Evolutionary conservation across 1,284 basidiomycete species (phyloP).

Genomic region (Amylostereum chailletii): DNA sequence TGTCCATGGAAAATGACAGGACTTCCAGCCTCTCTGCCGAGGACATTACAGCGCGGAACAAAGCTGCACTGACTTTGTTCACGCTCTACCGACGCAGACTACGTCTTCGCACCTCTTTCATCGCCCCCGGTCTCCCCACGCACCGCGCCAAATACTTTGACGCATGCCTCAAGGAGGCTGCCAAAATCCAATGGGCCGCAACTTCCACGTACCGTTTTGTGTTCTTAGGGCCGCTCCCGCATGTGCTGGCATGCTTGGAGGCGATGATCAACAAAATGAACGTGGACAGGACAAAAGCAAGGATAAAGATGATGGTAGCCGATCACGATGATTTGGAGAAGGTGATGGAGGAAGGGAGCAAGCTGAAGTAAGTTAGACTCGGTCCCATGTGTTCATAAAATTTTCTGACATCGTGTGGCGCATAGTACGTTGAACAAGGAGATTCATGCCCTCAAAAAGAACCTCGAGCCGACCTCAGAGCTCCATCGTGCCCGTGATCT

Average conservation of each 20-base stretch:
- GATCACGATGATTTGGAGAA: slow-evolving; percentile 25
- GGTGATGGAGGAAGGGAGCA: slow-evolving; percentile 20
- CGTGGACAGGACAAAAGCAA: slow-evolving; percentile 24
- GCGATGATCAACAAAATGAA: slow-evolving; percentile 20
- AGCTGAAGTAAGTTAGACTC: slow-evolving; percentile 12
- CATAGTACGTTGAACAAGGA: not conserved
- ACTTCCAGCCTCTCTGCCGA: not conserved
- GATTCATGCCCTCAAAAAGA: not conserved
- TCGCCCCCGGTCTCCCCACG: slow-evolving; percentile 11
- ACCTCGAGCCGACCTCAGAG: not conserved
- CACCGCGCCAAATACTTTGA: slow-evolving; percentile 22
- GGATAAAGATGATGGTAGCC: slow-evolving; percentile 21
- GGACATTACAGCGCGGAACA: not conserved
- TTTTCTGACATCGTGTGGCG: not conserved
- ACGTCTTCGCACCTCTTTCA: not conserved
- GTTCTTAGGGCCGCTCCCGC: slow-evolving; percentile 43
- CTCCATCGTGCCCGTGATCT: not conserved
- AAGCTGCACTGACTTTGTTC: not conserved
- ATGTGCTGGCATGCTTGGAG: slow-evolving; percentile 37
- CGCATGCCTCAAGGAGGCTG: slow-evolving; percentile 23
- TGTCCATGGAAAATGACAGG: not conserved
- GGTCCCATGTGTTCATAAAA: not conserved
- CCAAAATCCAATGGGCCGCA: slow-evolving; percentile 23
- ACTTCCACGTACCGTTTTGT: slow-evolving; percentile 28
- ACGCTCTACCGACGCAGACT: not conserved